Base-by-base conservation (phyloP, 106 monocot genomes). In the Ottelia alismoides region DNA sequence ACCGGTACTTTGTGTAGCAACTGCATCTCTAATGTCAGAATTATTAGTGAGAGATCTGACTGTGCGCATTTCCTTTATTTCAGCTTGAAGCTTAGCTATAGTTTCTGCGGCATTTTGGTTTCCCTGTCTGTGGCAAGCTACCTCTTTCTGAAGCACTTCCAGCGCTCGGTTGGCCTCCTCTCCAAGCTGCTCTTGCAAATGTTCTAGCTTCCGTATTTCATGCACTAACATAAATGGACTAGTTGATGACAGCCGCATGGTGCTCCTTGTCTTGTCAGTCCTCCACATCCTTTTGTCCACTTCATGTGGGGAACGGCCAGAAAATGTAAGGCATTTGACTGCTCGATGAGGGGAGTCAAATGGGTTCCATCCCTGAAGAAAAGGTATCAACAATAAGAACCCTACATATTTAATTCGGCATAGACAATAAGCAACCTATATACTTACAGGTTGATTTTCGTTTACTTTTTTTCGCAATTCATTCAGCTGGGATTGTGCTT, bases 171-270 rank as follows among this genome's bases (percentile, higher is more conserved):
- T 76, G 0, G 96, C 96, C 62, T 98, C 96, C n/a, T 82, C 79
- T 16, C 85, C 96, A 43, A 98, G 84, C 66, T 89, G 82, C 26
- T 79, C 68, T 27, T 98, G 96, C 32, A 85, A 47, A 11, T 89
- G 89, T 30, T 98, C 89, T 0, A 98, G 85, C 62, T 98, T 89
- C 26, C 79, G 88, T 14, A 98, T 98, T 72, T 98, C 96, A 54
- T 79, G 65, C n/a, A 82, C 76, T 2, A 98, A 76, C 89, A 79
- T 82, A 47, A 76, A 69, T 25, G 96, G 96, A 20, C 58, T 85
- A 22, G 89, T 89, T 6, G 85, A 76, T 63, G 96, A 98, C 49
- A 89, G 89, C 53, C 89, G 82, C 55, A 85, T 64, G 12, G 76
- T 66, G 46, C 77, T 85, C 26, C 64, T 67, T 27, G 70, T 45